These are phyloP conservation scores for Pythium aristosporum DNA, from an alignment of 352 stramenopile species.

Conservation along the genomic window DNA sequence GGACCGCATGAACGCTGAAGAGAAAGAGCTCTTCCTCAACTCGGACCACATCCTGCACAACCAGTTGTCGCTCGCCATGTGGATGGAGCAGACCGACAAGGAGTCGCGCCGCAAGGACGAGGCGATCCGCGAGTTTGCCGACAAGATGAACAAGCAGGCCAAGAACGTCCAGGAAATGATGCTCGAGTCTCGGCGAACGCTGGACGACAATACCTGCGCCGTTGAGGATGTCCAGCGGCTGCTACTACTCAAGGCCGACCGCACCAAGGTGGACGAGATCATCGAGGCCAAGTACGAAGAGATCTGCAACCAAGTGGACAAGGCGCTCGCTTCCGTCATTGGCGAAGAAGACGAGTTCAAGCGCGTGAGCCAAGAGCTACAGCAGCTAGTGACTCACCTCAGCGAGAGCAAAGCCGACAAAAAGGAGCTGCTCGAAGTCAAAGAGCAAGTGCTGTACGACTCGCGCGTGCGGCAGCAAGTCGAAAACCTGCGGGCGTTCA, in stretches of 20 bases:
- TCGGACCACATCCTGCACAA: slow-evolving; percentile 81
- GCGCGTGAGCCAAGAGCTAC: slow-evolving; percentile 76
- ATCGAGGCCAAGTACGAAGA: slow-evolving; percentile 92
- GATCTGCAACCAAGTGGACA: slow-evolving; percentile 91
- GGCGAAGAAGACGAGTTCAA: slow-evolving; percentile 90
- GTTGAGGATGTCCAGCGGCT: slow-evolving; percentile 82
- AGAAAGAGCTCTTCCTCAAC: slow-evolving; percentile 79
- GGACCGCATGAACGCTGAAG: slow-evolving; percentile 77
- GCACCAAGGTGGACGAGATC: slow-evolving; percentile 82
- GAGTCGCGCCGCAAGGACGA: slow-evolving; percentile 73
- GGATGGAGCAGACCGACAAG: slow-evolving; percentile 74
- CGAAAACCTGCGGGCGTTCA: slow-evolving; percentile 83
- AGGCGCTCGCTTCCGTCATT: slow-evolving; percentile 79
- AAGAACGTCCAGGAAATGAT: slow-evolving; percentile 87
- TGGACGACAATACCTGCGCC: slow-evolving; percentile 84
- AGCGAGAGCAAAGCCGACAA: slow-evolving; percentile 83
- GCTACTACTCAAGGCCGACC: slow-evolving; percentile 77
- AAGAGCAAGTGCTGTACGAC: slow-evolving; percentile 86
- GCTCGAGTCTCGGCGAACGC: slow-evolving; percentile 71
- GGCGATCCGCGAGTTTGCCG: slow-evolving; percentile 71
- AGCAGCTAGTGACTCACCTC: slow-evolving; percentile 79
- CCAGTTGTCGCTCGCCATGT: slow-evolving; percentile 74
- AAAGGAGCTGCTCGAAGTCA: slow-evolving; percentile 83
- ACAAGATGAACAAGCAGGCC: slow-evolving; percentile 82
- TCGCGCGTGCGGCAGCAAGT: slow-evolving; percentile 83